phyloP scores from a whole-genome alignment of 345 rosid genomes.

The Lepidium didymum region DNA sequence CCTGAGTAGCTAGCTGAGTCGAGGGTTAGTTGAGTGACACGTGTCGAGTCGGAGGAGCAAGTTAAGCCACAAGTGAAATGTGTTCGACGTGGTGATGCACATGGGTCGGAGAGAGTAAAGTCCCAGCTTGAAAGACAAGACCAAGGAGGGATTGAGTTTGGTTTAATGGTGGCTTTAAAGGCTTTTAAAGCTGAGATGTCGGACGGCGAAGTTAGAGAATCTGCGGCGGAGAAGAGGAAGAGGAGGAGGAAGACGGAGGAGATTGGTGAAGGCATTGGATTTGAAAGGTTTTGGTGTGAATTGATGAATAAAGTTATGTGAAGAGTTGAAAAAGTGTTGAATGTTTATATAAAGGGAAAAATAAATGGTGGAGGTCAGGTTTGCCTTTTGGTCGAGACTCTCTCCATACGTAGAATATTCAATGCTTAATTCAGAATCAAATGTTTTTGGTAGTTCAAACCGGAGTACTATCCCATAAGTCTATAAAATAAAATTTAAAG shows the following conservation, averaged over 20 bases:
- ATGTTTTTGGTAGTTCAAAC: not conserved
- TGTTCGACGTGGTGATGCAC: conserved; percentile 58
- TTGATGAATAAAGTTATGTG: conserved; percentile 21
- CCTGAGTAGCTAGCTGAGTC: conserved; percentile 85
- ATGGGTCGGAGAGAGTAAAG: conserved; percentile 54
- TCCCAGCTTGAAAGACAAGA: conserved; percentile 72
- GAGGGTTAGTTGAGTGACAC: conserved; percentile 61
- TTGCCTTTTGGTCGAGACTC: conserved; percentile 15
- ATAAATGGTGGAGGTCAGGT: conserved; percentile 21
- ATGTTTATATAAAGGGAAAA: conserved; percentile 15
- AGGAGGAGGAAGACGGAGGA: not conserved
- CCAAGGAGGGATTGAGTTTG: conserved; percentile 46
- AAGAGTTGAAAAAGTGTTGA: conserved; percentile 2
- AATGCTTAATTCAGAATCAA: not conserved
- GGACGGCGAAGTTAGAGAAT: conserved; percentile 34
- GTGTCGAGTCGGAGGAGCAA: conserved; percentile 51
- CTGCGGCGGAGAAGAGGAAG: not conserved
- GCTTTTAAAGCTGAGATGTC: conserved; percentile 60
- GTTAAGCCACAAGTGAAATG: conserved; percentile 60
- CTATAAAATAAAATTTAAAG: no score
- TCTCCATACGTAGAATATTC: not conserved
- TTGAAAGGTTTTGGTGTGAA: not conserved
- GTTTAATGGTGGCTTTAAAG: conserved; percentile 49
- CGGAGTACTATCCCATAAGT: no score
- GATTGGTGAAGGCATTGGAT: conserved; percentile 9